Evolutionary conservation across 169 alveolate species (phyloP).

Genomic region (Eimeria maxima): DNA sequence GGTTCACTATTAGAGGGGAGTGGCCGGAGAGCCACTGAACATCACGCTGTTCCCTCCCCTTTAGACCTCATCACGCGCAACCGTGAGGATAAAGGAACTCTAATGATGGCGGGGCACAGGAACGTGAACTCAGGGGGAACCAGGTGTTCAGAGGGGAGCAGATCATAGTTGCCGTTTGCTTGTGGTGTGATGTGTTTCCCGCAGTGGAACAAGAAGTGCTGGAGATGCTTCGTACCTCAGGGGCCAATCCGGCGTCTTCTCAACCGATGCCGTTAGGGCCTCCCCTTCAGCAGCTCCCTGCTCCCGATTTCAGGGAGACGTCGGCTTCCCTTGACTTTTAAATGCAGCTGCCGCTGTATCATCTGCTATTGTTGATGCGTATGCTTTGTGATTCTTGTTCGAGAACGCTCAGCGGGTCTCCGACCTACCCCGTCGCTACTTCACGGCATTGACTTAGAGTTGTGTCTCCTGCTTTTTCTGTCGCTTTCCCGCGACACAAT

Average conservation of each 20-base stretch:
- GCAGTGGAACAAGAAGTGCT: slow-evolving; percentile 77
- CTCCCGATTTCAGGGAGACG: slow-evolving; percentile 22
- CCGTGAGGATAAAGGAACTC: background rate
- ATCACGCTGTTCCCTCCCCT: background rate
- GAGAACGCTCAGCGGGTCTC: slow-evolving; percentile 23
- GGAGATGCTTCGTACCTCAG: slow-evolving; percentile 46
- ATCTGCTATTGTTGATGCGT: slow-evolving; percentile 21
- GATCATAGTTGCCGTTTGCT: background rate
- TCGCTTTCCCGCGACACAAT: slow-evolving; percentile 1
- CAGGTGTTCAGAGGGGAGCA: background rate
- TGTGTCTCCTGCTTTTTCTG: slow-evolving; percentile 43
- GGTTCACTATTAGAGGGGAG: background rate
- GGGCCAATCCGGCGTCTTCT: background rate
- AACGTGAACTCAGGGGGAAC: background rate
- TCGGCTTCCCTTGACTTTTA: slow-evolving; percentile 46
- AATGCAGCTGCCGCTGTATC: slow-evolving; percentile 15
- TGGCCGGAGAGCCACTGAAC: background rate
- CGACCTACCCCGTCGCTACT: background rate
- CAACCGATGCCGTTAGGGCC: slow-evolving; percentile 18
- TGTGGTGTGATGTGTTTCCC: background rate
- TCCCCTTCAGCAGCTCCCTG: background rate
- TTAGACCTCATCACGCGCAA: background rate
- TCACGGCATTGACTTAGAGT: slow-evolving; percentile 15
- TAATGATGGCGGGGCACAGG: background rate
- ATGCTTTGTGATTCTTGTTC: background rate